Evolutionary conservation across 1,139 yeast species (phyloP).

Genomic region (Fermentozyma sake): DNA sequence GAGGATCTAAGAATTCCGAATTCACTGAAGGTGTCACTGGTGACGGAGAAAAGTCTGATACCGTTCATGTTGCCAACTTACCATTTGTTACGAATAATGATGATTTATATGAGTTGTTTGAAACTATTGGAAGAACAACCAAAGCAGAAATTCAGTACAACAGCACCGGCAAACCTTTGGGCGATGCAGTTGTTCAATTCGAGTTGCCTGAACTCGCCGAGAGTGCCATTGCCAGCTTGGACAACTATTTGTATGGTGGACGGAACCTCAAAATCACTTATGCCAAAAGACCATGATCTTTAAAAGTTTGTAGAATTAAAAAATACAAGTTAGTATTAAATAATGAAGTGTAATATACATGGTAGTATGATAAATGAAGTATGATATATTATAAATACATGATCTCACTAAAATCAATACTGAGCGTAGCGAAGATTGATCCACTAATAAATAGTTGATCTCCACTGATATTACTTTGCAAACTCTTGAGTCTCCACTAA

Average conservation of each 20-base stretch:
- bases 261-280: slow-evolving; percentile 64
- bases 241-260: slow-evolving; percentile 82
- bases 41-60: slow-evolving; percentile 59
- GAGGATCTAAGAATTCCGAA: slow-evolving; percentile 35
- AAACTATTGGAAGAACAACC: slow-evolving; percentile 72
- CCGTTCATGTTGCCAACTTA: slow-evolving; percentile 70
- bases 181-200: slow-evolving; percentile 81
- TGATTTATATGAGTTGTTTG: slow-evolving; percentile 82
- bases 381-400: no score
- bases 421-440: no score
- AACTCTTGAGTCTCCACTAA: no score
- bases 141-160: slow-evolving; percentile 75
- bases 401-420: no score
- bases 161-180: slow-evolving; percentile 66
- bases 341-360: no score
- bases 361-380: no score
- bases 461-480: no score
- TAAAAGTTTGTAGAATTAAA: no score
- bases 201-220: slow-evolving; percentile 67
- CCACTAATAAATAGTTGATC: no score
- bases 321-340: no score
- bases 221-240: slow-evolving; percentile 66
- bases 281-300: slow-evolving; percentile 41
- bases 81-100: slow-evolving; percentile 87
- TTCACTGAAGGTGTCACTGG: slow-evolving; percentile 64